Evolutionary conservation across 2,329 filamentous ascomycete genomes (phyloP), one percentile per base, ranked within the genome.

Genomic region (Penicillium olsonii): DNA sequence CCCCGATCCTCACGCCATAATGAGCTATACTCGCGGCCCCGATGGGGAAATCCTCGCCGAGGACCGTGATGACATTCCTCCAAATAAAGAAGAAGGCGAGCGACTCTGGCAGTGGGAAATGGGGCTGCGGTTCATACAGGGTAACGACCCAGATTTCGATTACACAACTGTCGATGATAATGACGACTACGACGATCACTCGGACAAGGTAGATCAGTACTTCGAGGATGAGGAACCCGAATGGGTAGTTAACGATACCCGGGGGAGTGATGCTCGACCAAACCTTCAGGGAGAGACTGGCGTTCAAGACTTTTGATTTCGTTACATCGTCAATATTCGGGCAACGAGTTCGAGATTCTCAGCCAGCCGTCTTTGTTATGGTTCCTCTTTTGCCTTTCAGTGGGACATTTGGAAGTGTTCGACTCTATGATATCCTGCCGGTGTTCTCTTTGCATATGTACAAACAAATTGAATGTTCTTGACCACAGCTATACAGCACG

Each of bases 151-250:
- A 1, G 90, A 95, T 40, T 92, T 95, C 61, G 86, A 92, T 53
- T 96, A 95, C 65, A 68, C 62, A 1, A 61, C 56, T 2, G 85
- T 95, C 5, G 91, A 96, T 64, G 74, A 75, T 29, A 84, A 87
- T 62, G 85, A 90, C 24, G 84, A 85, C 17, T 85, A 84, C 48
- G 90, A 95, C 66, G 83, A 85, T 69, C 66, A 71, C 76, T 69
- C 78, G 64, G 76, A 82, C 74, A 78, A 81, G 56, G 80, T 92
- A 68, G 89, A 95, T 31, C 79, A 78, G 17, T 95, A 88, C 75
- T 92, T 95, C 64, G 88, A 91, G 18, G 84, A 84, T 5, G 87
- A 95, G 74, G 85, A 88, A 59, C 86, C 87, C 0, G 78, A 78
- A 40, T 90, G 86, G 81, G 75, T 80, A 24, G 74, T 75, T 33